Conservation (phyloP, 2,329 filamentous ascomycete genomes). For the Venturia pyrina region DNA sequence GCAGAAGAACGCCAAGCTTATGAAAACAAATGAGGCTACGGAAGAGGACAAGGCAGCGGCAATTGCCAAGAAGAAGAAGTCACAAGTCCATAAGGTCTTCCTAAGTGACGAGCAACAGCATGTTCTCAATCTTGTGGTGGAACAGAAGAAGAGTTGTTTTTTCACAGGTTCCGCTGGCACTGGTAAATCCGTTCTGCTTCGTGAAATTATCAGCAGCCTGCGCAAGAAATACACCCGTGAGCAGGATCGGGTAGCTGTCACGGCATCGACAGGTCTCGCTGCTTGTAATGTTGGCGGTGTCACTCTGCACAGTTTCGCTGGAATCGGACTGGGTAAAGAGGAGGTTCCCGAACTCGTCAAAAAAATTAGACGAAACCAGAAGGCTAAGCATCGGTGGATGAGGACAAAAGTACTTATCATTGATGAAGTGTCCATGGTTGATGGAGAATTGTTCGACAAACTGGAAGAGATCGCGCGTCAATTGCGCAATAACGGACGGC, state of each 20-base stretch:
- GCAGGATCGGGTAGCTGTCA: slow-evolving; percentile 79
- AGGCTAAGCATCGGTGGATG: slow-evolving; percentile 82
- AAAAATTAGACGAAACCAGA: slow-evolving; percentile 81
- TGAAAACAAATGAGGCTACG: slow-evolving; percentile 26
- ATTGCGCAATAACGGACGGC: slow-evolving; percentile 80
- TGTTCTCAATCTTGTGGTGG: slow-evolving; percentile 72
- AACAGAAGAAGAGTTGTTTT: slow-evolving; percentile 80
- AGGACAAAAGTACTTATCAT: slow-evolving; percentile 79
- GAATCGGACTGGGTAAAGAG: slow-evolving; percentile 92
- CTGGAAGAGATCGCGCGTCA: slow-evolving; percentile 76
- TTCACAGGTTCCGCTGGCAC: slow-evolving; percentile 96
- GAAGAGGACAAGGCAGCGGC: slow-evolving; percentile 29
- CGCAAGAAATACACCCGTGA: slow-evolving; percentile 67
- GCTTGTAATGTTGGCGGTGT: slow-evolving; percentile 96
- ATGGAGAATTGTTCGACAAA: slow-evolving; percentile 94
- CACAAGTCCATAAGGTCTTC: slow-evolving; percentile 43
- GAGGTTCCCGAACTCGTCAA: slow-evolving; percentile 68
- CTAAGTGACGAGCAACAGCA: slow-evolving; percentile 80
- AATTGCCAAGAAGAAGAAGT: slow-evolving; percentile 29
- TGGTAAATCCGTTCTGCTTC: slow-evolving; percentile 92
- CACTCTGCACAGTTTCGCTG: slow-evolving; percentile 90
- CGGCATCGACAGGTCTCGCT: slow-evolving; percentile 88
- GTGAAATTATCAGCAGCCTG: slow-evolving; percentile 75
- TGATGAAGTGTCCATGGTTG: slow-evolving; percentile 98
- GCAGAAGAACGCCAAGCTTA: slow-evolving; percentile 46